Evolutionary conservation across 768 basidiomycete species (phyloP).

Genomic region (Melanogaster broomeanus): DNA sequence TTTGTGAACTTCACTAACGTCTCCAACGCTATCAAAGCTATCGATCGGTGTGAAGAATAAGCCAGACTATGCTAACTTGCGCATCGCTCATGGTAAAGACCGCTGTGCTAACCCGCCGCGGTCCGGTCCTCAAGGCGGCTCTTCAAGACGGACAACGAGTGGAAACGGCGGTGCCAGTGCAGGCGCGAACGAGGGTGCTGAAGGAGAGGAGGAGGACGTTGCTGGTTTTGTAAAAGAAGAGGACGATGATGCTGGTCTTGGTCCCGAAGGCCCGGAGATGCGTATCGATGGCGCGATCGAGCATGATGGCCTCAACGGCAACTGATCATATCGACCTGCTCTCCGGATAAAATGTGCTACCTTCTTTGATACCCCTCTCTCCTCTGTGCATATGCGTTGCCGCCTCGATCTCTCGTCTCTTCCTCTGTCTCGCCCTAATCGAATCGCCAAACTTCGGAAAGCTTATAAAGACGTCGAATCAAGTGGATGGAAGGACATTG

Average conservation of each 20-base stretch:
- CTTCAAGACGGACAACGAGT: conserved; percentile 48
- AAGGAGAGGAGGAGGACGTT: conserved; percentile 25
- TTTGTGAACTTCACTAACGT: conserved; percentile 97
- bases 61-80: conserved; percentile 85
- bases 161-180: conserved; percentile 33
- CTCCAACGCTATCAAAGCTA: conserved; percentile 96
- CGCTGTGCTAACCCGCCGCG: conserved; percentile 92
- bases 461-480: conserved; percentile 31
- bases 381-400: conserved; percentile 30
- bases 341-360: conserved; percentile 33
- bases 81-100: conserved; percentile 95
- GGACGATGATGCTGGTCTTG: conserved; percentile 20
- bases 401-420: conserved; percentile 19
- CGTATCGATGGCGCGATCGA: conserved; percentile 39
- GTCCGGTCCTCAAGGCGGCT: conserved; percentile 74
- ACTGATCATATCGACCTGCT: conserved; percentile 14
- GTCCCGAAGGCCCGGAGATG: conserved; percentile 41
- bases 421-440: conserved; percentile 17
- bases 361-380: conserved; percentile 28
- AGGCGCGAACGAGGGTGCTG: conserved; percentile 15
- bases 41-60: conserved; percentile 92
- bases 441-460: conserved; percentile 35
- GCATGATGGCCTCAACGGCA: conserved; percentile 26
- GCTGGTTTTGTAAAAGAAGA: conserved; percentile 24
- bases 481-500: conserved; percentile 49